A percentile compares a stretch with the other conserved stretches of the same genome.
Conservation (phyloP, 495 filamentous ascomycete species). For the Hypoxylon lienhwacheense region DNA sequence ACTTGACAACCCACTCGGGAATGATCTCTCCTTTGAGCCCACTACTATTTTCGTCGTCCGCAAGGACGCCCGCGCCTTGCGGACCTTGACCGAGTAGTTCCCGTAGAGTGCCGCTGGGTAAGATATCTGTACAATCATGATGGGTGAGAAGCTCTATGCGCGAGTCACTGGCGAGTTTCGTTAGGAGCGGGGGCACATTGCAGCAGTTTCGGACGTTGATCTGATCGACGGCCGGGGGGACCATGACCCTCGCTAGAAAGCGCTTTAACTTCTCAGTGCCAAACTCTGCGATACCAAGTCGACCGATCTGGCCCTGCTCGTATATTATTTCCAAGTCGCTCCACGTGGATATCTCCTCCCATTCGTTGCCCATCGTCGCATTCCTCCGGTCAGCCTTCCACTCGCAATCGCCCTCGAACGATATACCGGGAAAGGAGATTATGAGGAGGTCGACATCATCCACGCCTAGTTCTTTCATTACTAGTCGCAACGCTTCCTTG, state of each 20-base stretch:
- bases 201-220: conserved; percentile 98
- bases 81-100: conserved; percentile 74
- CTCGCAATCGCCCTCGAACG: conserved; percentile 91
- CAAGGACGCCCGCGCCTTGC: conserved; percentile 68
- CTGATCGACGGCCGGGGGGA: conserved; percentile 87
- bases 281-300: conserved; percentile 87
- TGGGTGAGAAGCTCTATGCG: conserved; percentile 89
- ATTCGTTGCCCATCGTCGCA: conserved; percentile 60
- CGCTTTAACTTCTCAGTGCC: conserved; percentile 74
- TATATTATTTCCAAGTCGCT: conserved; percentile 75
- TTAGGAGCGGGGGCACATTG: conserved; percentile 86
- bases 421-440: conserved; percentile 88
- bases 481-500: conserved; percentile 73
- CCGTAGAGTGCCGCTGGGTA: conserved; percentile 79
- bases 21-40: conserved; percentile 73
- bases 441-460: conserved; percentile 83
- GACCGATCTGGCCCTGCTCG: conserved; percentile 66
- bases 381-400: conserved; percentile 69
- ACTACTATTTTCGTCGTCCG: conserved; percentile 50
- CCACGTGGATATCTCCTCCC: conserved; percentile 67
- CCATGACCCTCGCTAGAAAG: conserved; percentile 57
- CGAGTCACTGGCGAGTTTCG: conserved; percentile 79
- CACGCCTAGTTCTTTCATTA: conserved; percentile 75
- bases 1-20: conserved; percentile 95
- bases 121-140: conserved; percentile 88